These are phyloP conservation scores for Nothophaeocryptopus gaeumannii DNA, from an alignment of 2,329 filamentous ascomycete species.

Conservation along the genomic window DNA sequence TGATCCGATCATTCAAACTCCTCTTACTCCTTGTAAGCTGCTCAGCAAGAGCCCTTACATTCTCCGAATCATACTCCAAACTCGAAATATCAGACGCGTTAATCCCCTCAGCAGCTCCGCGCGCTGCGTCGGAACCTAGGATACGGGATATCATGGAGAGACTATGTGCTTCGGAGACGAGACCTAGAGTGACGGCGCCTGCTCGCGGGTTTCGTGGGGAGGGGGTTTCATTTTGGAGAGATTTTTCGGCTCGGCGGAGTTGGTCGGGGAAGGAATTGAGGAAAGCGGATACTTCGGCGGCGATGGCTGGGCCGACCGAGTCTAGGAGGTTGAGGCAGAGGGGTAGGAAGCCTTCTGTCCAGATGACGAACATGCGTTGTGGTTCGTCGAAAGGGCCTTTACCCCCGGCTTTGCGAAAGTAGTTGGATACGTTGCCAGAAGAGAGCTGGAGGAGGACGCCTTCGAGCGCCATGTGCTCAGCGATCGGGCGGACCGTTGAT, in stretches of 20 bases:
- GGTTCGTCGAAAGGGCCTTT: slow-evolving; percentile 78
- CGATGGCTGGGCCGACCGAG: slow-evolving; percentile 75
- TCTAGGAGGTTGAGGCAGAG: slow-evolving; percentile 84
- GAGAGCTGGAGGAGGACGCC: slow-evolving; percentile 76
- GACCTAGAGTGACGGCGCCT: slow-evolving; percentile 67
- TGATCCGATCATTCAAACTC: slow-evolving; percentile 67
- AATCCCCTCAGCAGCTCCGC: slow-evolving; percentile 61
- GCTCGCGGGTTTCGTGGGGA: slow-evolving; percentile 42
- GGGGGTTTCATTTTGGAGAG: slow-evolving; percentile 62
- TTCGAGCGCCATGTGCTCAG: slow-evolving; percentile 86
- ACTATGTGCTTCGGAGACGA: slow-evolving; percentile 74
- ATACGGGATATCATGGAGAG: slow-evolving; percentile 73
- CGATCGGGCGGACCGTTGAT: slow-evolving; percentile 74
- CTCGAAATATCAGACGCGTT: slow-evolving; percentile 63
- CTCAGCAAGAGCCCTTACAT: slow-evolving; percentile 77
- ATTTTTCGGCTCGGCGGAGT: slow-evolving; percentile 66
- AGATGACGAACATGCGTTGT: slow-evolving; percentile 78
- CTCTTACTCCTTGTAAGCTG: slow-evolving; percentile 66
- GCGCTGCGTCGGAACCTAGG: slow-evolving; percentile 61
- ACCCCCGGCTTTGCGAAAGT: slow-evolving; percentile 65
- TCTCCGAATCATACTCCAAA: slow-evolving; percentile 70
- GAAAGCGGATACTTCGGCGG: slow-evolving; percentile 79
- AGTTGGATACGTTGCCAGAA: slow-evolving; percentile 73
- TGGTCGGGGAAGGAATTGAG: slow-evolving; percentile 85
- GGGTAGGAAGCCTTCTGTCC: slow-evolving; percentile 83